Evolutionary conservation across 2,329 filamentous ascomycete species (phyloP), one percentile per base, ranked within the genome.

Genomic region (Periconia digitata): DNA sequence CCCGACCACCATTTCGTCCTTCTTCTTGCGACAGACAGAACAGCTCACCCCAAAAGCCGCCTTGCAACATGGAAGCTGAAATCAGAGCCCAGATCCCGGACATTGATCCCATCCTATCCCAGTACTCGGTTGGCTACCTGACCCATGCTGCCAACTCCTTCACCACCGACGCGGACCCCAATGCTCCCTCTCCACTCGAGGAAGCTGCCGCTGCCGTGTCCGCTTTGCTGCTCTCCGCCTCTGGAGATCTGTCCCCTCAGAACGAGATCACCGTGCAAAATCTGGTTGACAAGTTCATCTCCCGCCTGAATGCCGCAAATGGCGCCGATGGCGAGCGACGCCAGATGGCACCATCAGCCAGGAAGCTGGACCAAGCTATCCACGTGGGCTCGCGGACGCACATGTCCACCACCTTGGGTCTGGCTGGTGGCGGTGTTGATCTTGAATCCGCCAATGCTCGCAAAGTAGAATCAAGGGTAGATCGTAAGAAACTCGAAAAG

Each of bases 401-500:
- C 74, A 92, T 99, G 76, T 99, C 94, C 24, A 95, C 94, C 6
- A 99, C 94, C 2, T 76, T 99, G 58, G 92, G 91, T 18, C 85
- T 99, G 43, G 84, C 92, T 7, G 88, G 87, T 44, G 89, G 85
- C 46, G 86, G 81, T 50, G 90, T 99, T 34, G 94, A 99, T 67
- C 81, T 99, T 21, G 94, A 99, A 73, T 95, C 92, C 47, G 91
- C 92, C 67, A 95, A 95, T 68, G 81, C 84, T 34, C 84, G 92
- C 64, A 97, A 97, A 76, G 89, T 99, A 49, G 94, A 99, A 76
- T 97, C 92, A 63, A 90, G 92, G 70, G 94, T 99, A 52, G 94
- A 99, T 75, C 86, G 87, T 69, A 99, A 97, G 86, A 99, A 99
- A 81, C 85, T 99, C 17, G 94, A 99, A 74, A 99, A 99, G 77